Evolutionary conservation across 495 filamentous ascomycete genomes (phyloP).

Genomic region (Aspergillus bridgeri): DNA sequence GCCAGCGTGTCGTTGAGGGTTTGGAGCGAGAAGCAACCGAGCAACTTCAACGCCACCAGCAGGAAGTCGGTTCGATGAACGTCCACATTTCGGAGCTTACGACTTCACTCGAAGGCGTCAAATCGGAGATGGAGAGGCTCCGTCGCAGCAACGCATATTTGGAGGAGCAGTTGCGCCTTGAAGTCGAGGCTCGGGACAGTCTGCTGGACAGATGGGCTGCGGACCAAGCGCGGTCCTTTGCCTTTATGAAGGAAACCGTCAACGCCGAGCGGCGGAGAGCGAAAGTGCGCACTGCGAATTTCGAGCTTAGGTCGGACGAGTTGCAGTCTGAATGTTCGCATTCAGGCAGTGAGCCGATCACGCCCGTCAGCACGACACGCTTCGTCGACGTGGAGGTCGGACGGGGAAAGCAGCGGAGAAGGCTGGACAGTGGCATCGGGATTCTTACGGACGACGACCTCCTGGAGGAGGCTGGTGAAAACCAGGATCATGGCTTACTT

Average conservation of each 20-base stretch:
- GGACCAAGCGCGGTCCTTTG: conserved; percentile 37
- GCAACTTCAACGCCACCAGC: conserved; percentile 37
- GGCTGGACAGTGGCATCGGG: conserved; percentile 61
- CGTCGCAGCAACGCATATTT: conserved; percentile 31
- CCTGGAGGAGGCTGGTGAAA: conserved; percentile 31
- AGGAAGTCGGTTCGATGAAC: conserved; percentile 40
- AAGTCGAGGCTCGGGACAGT: conserved; percentile 35
- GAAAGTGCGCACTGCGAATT: conserved; percentile 41
- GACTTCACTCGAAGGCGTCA: conserved; percentile 32
- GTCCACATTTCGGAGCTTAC: conserved; percentile 37
- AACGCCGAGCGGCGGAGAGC: conserved; percentile 34
- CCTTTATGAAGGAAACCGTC: conserved; percentile 39
- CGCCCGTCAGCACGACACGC: conserved; percentile 41
- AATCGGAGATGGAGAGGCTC: conserved; percentile 32
- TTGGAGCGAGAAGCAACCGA: conserved; percentile 31
- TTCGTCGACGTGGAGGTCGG: conserved; percentile 48
- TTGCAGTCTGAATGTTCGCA: conserved; percentile 51
- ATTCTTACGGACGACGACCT: conserved; percentile 58
- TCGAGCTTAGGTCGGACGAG: conserved; percentile 43
- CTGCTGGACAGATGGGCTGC: conserved; percentile 39
- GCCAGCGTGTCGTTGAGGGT: conserved; percentile 17
- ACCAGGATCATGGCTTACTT: not conserved
- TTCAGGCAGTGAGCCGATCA: conserved; percentile 41
- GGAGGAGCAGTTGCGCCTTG: conserved; percentile 34
- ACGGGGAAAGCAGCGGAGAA: conserved; percentile 42